Evolutionary conservation across 2,329 filamentous ascomycete species (phyloP), one percentile per base, ranked within the genome.

Genomic region (Calonectria crousiana): DNA sequence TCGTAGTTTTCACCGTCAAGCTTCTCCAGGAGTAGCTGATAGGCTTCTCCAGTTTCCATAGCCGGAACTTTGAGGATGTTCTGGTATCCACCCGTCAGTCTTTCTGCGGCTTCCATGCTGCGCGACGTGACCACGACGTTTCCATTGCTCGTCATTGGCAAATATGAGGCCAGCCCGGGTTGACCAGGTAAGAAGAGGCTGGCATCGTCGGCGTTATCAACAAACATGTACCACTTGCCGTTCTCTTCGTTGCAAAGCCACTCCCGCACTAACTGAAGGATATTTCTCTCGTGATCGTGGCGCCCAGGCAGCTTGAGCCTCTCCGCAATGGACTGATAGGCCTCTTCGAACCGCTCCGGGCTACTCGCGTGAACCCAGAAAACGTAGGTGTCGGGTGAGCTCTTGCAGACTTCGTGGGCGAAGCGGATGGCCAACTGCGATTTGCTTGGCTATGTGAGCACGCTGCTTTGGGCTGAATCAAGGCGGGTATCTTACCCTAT

Each of bases 121-220:
- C 66, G 66, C 3, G 52, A 56, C 2, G 66, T 68, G 28, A 68
- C 14, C 11, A 68, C 18, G 58, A 60, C 47, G 5, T 36, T 56
- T 60, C 66, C 66, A 23, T 60, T 44, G 16, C 66, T 13, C 23
- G 36, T 47, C 13, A 49, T n/a, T 18, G 52, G 67, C 0, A 69
- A 13, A 49, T 44, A 62, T 10, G 36, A 44, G 6, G 36, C 58
- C 2, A 70, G 23, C 10, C n/a, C 20, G 2, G 30, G 18, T 8
- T 41, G 34, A 10, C 30, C 1, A 26, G 23, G 18, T 16, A 70
- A 70, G 34, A 70, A 62, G 4, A 65, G 23, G 3, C 20, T n/a
- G 10, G 16, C 36, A 26, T 69, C 47, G 20, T 73, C 71, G 38
- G 66, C 71, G 23, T 69, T 73, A 36, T 73, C 71, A 20, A 73